These are phyloP conservation scores for Penicillium hesseltinei DNA, from an alignment of 2,329 filamentous ascomycete species.

Conservation along the genomic window DNA sequence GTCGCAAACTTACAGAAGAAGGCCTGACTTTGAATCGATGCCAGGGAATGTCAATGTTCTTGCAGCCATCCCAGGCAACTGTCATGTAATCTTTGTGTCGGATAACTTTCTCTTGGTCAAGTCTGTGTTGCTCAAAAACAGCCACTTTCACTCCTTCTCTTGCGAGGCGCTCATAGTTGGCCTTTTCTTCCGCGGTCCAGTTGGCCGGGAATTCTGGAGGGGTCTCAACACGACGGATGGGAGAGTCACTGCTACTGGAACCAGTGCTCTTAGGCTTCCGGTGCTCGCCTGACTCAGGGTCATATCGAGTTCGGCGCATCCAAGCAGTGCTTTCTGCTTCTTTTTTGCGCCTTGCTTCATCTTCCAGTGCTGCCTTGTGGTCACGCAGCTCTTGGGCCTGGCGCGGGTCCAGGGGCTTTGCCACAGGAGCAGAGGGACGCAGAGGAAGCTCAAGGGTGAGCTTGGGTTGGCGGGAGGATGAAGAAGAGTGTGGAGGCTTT, in stretches of 20 bases:
- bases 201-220: not conserved
- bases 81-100: not conserved
- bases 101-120: not conserved
- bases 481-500: not conserved
- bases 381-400: not conserved
- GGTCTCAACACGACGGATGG: constrained; percentile 1
- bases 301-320: constrained; percentile 1
- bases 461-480: not conserved
- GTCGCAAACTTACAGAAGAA: not conserved
- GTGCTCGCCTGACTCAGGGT: not conserved
- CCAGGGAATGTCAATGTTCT: constrained; percentile 11
- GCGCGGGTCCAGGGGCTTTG: constrained; percentile 1
- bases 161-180: not conserved
- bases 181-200: constrained; percentile 6
- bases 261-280: not conserved
- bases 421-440: not conserved
- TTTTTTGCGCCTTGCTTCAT: not conserved
- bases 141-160: constrained; percentile 1
- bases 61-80: constrained; percentile 4
- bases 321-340: constrained; percentile 1
- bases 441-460: not conserved
- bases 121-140: constrained; percentile 1
- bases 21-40: constrained; percentile 3
- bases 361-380: not conserved
- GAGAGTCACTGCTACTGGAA: not conserved